These are phyloP conservation scores for Phytophthora colocasiae DNA, from an alignment of 352 stramenopile genomes.

Conservation along the genomic window DNA sequence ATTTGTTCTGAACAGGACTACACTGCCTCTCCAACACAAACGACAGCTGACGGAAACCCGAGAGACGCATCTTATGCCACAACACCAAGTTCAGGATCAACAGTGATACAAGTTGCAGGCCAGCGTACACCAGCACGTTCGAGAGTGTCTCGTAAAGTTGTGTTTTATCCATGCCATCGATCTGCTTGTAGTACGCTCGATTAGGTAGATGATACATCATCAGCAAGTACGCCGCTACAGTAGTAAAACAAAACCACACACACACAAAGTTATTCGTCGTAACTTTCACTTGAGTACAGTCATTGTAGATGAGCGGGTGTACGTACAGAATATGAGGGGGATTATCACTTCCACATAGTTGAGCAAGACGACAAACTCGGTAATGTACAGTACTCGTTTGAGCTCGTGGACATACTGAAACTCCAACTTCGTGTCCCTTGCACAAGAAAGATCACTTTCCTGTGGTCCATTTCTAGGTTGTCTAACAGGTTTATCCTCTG, in stretches of 20 bases:
- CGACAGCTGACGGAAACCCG: constrained; percentile 33
- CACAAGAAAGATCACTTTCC: not conserved
- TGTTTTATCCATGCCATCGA: constrained; percentile 20
- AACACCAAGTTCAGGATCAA: constrained; percentile 30
- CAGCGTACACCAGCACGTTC: constrained; percentile 36
- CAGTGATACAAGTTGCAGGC: constrained; percentile 47
- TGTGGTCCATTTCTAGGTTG: not conserved
- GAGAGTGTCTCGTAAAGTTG: constrained; percentile 14
- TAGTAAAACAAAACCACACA: not conserved
- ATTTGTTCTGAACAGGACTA: constrained; percentile 34
- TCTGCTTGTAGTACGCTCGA: constrained; percentile 33
- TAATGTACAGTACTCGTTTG: constrained; percentile 21
- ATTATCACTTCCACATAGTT: constrained; percentile 36
- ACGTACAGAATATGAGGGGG: constrained; percentile 26
- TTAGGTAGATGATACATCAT: constrained; percentile 38
- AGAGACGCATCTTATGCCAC: constrained; percentile 28
- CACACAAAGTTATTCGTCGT: not conserved
- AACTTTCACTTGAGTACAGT: not conserved
- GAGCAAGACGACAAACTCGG: constrained; percentile 24
- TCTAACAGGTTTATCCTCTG: no score
- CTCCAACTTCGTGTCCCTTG: not conserved
- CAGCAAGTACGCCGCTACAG: constrained; percentile 14
- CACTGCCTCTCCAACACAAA: constrained; percentile 48
- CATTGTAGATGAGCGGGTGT: no score
- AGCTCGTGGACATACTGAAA: constrained; percentile 16